Base-by-base conservation (phyloP, 208 protist genomes). In the Crithidia bombi region DNA sequence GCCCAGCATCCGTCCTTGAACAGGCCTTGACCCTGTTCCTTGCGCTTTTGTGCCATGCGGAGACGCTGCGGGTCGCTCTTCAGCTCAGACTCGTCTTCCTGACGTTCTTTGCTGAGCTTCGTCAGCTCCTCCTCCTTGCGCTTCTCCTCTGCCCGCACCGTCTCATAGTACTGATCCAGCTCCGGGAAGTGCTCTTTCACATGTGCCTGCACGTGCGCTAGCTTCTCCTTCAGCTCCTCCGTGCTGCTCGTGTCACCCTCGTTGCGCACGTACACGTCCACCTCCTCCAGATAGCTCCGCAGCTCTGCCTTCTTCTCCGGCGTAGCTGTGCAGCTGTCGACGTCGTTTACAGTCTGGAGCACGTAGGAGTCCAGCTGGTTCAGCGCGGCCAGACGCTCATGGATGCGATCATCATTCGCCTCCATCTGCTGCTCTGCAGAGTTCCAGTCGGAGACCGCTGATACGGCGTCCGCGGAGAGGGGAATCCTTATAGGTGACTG, bases 1-100 rank as follows among this genome's bases (percentile, higher is more conserved):
- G 65, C 66, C 75, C 81, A 93, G 68, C 76, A 78, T 70, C 91
- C 82, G 64, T 90, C 74, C 57, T 86, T 86, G 72, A 93, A 91
- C 25, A 93, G 78, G 3, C 39, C 65, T 49, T 78, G 69, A n/a
- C 88, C 88, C 76, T 93, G 88, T 56, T 93, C 88, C 1, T 83
- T 80, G 0, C 88, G 78, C 33, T 68, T 67, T 79, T 93, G 88
- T 3, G 88, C 88, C 58, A 84, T 62, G 12, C 83, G 82, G 12
- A 93, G 75, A 12, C 88, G 84, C 64, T 93, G 88, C 11, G 88
- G 88, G 67, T 93, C 88, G 41, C 79, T 90, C 81, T 93, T 93
- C 21, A 82, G 63, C 12, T 91, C 85, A 2, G 38, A 57, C 56
- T 87, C 80, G 32, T 89, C 81, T 65, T 79, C 62, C 56, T 74